phyloP scores from a whole-genome alignment of 2,329 filamentous ascomycete species.

The Ustulina deusta region DNA sequence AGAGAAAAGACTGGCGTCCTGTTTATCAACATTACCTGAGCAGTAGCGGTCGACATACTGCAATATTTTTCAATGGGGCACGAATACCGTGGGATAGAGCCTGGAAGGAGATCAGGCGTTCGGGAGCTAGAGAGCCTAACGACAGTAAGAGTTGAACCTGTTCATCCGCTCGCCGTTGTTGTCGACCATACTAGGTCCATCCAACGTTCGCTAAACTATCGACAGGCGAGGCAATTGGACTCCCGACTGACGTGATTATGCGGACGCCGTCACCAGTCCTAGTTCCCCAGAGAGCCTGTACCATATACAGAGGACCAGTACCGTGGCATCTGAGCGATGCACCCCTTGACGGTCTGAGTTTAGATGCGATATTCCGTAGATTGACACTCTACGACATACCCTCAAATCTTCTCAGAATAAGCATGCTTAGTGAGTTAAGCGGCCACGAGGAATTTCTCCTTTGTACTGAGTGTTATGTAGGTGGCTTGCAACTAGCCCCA shows the following conservation, averaged over 20 bases:
- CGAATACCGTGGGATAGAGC: conserved; percentile 17
- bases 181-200: not conserved
- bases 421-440: conserved; percentile 10
- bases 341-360: not conserved
- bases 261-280: conserved; percentile 16
- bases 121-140: conserved; percentile 14
- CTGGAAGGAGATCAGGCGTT: conserved; percentile 27
- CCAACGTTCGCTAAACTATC: not conserved
- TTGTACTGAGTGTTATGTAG: not conserved
- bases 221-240: not conserved
- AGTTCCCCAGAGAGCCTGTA: not conserved
- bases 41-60: conserved; percentile 2
- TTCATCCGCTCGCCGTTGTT: no score
- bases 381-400: conserved; percentile 15
- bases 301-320: not conserved
- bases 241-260: conserved; percentile 23
- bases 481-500: not conserved
- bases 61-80: conserved; percentile 8
- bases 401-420: conserved; percentile 17
- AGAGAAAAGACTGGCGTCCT: conserved; percentile 1
- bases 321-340: conserved; percentile 22
- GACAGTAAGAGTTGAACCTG: not conserved
- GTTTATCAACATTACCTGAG: conserved; percentile 18
- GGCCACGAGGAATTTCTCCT: not conserved
- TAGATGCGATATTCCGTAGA: not conserved